Percentiles rank a stretch among this genome's conserved stretches.
Evolutionary conservation across 768 basidiomycete species (phyloP).

Genomic region (Saitozyma sp.): DNA sequence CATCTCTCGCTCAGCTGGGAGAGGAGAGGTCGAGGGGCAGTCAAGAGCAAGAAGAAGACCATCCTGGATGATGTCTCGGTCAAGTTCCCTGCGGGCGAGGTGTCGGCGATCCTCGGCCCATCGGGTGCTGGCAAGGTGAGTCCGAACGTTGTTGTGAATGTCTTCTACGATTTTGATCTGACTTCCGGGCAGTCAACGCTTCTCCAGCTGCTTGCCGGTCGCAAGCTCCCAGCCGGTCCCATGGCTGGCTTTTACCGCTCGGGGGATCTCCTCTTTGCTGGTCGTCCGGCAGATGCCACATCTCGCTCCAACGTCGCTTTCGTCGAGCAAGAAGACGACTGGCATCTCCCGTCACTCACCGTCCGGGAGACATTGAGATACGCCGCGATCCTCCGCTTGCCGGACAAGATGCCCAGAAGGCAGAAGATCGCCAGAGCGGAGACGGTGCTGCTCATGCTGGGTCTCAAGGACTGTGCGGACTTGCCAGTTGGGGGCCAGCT

Average conservation of each 20-base stretch:
- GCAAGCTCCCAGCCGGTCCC: conserved; percentile 44
- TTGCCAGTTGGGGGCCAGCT: conserved; percentile 57
- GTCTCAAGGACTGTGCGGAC: conserved; percentile 58
- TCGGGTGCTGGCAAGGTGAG: conserved; percentile 19
- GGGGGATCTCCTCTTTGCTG: conserved; percentile 51
- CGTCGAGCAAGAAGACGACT: conserved; percentile 56
- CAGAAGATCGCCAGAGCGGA: conserved; percentile 57
- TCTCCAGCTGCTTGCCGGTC: conserved; percentile 53
- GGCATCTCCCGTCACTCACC: conserved; percentile 54
- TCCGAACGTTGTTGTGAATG: background rate
- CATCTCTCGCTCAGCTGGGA: conserved; percentile 33
- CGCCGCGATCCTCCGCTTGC: conserved; percentile 55
- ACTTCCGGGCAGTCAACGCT: conserved; percentile 49
- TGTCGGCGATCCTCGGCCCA: conserved; percentile 51
- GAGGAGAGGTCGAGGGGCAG: conserved; percentile 19
- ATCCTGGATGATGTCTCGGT: conserved; percentile 52
- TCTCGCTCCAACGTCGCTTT: conserved; percentile 50
- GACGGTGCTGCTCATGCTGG: conserved; percentile 57
- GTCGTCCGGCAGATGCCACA: conserved; percentile 13
- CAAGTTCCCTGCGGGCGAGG: conserved; percentile 51
- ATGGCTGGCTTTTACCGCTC: conserved; percentile 48
- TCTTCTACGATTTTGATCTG: background rate
- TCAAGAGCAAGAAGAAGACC: conserved; percentile 31
- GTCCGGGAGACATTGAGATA: conserved; percentile 50
- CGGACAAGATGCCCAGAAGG: conserved; percentile 48